A percentile compares a stretch with the other conserved stretches of the same genome.
Evolutionary conservation across 2,329 filamentous ascomycete species (phyloP).

Genomic region (Colletotrichum melonis): DNA sequence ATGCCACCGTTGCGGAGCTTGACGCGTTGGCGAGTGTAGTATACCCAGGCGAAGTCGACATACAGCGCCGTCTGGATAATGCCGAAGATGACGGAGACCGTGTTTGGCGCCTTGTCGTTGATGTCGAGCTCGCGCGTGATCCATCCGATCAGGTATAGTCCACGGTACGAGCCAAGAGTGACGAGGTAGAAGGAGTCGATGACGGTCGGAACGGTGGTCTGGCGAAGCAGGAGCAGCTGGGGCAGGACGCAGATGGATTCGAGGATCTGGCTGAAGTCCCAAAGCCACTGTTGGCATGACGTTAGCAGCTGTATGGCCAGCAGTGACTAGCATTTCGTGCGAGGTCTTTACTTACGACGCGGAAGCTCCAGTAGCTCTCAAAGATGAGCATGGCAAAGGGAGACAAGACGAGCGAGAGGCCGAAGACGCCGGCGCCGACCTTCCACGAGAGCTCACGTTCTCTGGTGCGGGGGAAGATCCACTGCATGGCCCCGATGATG

Average conservation of each 20-base stretch:
- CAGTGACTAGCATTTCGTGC: background rate
- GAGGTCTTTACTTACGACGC: constrained; percentile 54
- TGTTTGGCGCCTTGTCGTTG: constrained; percentile 69
- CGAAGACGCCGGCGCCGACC: constrained; percentile 77
- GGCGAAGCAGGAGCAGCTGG: constrained; percentile 89
- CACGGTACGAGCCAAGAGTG: constrained; percentile 87
- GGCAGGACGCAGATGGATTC: constrained; percentile 92
- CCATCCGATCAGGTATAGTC: constrained; percentile 93
- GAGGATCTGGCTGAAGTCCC: constrained; percentile 91
- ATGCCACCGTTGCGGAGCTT: constrained; percentile 91
- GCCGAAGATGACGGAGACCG: constrained; percentile 85
- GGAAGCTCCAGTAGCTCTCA: constrained; percentile 60
- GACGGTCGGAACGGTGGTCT: constrained; percentile 95
- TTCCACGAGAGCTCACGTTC: constrained; percentile 96
- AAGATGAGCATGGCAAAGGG: constrained; percentile 81
- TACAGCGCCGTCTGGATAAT: constrained; percentile 91
- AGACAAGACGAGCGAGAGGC: constrained; percentile 73
- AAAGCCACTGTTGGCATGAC: constrained; percentile 71
- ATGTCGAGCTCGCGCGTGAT: constrained; percentile 75
- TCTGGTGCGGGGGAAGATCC: constrained; percentile 85
- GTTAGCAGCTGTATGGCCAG: constrained; percentile 32
- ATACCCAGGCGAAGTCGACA: constrained; percentile 96
- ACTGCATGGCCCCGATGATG: constrained; percentile 89
- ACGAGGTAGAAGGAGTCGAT: constrained; percentile 97
- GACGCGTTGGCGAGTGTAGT: constrained; percentile 91